A percentile compares a stretch with the other conserved stretches of the same genome.
phyloP scores from a whole-genome alignment of 2,329 filamentous ascomycete genomes.

The Calonectria fujianensis region DNA sequence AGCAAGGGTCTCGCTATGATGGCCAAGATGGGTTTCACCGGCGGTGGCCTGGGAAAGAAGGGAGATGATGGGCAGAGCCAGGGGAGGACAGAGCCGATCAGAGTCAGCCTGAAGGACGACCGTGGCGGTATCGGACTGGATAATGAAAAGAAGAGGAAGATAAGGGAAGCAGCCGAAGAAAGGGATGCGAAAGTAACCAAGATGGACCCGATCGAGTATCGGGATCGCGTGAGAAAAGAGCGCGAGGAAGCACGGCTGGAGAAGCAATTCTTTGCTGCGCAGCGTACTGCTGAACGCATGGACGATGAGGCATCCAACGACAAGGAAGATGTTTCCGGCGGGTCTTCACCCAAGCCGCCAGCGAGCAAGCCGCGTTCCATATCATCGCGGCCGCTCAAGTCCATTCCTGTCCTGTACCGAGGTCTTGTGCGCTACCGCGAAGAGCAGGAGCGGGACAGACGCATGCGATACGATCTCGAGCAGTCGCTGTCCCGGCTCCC shows the following conservation, averaged over 20 bases:
- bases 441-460: slow-evolving; percentile 80
- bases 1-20: slow-evolving; percentile 98
- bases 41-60: slow-evolving; percentile 80
- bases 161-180: slow-evolving; percentile 77
- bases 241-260: slow-evolving; percentile 81
- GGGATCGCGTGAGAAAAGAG: slow-evolving; percentile 82
- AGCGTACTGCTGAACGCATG: slow-evolving; percentile 88
- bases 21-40: slow-evolving; percentile 95
- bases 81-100: slow-evolving; percentile 80
- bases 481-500: slow-evolving; percentile 78
- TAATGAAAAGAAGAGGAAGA: slow-evolving; percentile 86
- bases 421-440: slow-evolving; percentile 82
- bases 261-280: slow-evolving; percentile 83
- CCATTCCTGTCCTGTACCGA: slow-evolving; percentile 87
- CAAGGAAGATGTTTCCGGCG: slow-evolving; percentile 2
- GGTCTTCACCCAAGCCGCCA: slow-evolving; percentile 49
- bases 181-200: slow-evolving; percentile 76
- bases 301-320: slow-evolving; percentile 70
- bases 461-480: slow-evolving; percentile 79
- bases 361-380: slow-evolving; percentile 61
- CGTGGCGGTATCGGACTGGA: slow-evolving; percentile 90
- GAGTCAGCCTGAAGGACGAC: slow-evolving; percentile 85
- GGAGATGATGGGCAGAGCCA: slow-evolving; percentile 67
- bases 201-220: slow-evolving; percentile 81
- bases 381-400: slow-evolving; percentile 73